Evolutionary conservation across 139 green algal species (phyloP), one percentile per base, ranked within the genome.

Genomic region (Medakamo hakoo): DNA sequence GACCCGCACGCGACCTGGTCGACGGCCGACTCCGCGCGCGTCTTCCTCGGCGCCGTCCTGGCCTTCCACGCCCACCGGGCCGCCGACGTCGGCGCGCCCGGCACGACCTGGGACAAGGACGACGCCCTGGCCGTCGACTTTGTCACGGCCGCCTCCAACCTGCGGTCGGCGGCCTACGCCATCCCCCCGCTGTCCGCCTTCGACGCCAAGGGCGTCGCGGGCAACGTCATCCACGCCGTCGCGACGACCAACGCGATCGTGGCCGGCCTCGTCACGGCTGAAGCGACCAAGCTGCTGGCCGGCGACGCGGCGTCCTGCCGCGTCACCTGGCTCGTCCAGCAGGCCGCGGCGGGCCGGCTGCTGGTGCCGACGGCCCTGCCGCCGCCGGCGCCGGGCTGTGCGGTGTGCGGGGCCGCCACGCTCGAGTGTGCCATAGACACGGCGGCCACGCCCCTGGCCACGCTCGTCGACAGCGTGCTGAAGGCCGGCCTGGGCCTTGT

Each of bases 191-290:
- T 91, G 68, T 77, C 70, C 19, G 62, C 88, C 56, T 97, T 98
- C 68, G 84, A 85, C 21, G 77, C 78, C 62, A 95, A 96, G 79
- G 93, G 93, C 27, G 95, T 98, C 85, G 93, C 93, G 1, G 93
- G 93, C 63, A 97, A 97, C 82, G 98, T 99, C 76, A 88, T 99
- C 49, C 93, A 99, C 67, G 93, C 93, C 25, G 90, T 99, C 23
- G 93, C 93, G n/a, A 97, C 93, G 62, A 99, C 93, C 62, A 99
- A 99, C 73, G 93, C 93, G 58, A 91, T 96, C 49, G 77, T 96
- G 25, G 73, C 74, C 1, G 93, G 93, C 0, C 73, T 98, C 21
- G 92, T 99, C 52, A 83, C 93, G 25, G 52, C 85, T 1, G 89
- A 99, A 68, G 91, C 89, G 0, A 59, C 91, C 30, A 97, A 98